Percentiles rank a stretch among this genome's conserved stretches.
Conservation (phyloP, 441 rosid genomes). For the Erodium texanum region DNA sequence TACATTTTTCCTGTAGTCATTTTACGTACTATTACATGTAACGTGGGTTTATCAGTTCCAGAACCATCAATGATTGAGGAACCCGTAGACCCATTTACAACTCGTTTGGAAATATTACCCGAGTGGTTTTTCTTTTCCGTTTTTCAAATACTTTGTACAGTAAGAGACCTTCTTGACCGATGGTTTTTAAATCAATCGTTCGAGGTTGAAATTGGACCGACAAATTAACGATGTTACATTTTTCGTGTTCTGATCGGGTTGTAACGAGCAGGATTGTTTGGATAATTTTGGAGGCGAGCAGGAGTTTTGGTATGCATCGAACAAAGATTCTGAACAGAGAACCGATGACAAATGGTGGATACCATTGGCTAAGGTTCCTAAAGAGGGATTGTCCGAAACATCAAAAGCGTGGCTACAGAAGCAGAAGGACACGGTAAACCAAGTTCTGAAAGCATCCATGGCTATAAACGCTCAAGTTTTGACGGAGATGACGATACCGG, state of each 20-base stretch:
- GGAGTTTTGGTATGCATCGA: slow-evolving; percentile 41
- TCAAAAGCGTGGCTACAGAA: slow-evolving; percentile 60
- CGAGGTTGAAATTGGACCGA: no score
- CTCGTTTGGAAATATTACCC: no score
- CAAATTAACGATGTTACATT: no score
- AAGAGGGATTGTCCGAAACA: slow-evolving; percentile 59
- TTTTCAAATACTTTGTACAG: no score
- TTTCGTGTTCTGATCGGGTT: slow-evolving; percentile 5
- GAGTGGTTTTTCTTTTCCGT: no score
- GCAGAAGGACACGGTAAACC: slow-evolving; percentile 85
- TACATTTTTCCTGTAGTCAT: no score
- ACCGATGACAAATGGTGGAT: slow-evolving; percentile 95
- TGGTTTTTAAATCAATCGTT: no score
- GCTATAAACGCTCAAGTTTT: slow-evolving; percentile 91
- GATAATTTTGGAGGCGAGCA: slow-evolving; percentile 60
- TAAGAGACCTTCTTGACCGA: no score
- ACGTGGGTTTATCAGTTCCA: no score
- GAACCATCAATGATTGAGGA: no score
- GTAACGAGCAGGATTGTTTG: slow-evolving; percentile 46
- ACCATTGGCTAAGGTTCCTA: slow-evolving; percentile 76
- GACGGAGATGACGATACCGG: slow-evolving; percentile 84
- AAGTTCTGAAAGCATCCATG: slow-evolving; percentile 96
- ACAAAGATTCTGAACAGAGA: slow-evolving; percentile 47
- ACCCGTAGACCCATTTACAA: no score
- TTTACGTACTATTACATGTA: no score